Conservation (phyloP, 345 rosid species). For the Bruguiera sexangula region DNA sequence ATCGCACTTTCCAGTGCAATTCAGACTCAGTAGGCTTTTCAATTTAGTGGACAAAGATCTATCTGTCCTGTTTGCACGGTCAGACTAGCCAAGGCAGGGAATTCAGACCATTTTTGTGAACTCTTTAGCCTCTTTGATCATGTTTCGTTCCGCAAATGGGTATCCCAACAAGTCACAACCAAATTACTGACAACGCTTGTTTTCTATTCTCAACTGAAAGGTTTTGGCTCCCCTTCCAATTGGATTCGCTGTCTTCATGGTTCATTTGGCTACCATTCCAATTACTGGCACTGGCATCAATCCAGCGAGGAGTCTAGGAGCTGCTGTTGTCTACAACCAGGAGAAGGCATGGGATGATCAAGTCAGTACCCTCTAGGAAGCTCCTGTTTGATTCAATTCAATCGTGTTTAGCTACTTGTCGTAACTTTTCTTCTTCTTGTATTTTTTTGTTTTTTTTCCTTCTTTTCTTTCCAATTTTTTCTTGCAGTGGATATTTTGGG, state of each 20-base stretch:
- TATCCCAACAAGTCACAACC: too few relatives aligned
- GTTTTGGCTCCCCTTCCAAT: conserved; percentile 87
- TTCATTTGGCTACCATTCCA: conserved; percentile 88
- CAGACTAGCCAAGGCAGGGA: too few relatives aligned
- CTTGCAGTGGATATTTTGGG: conserved; percentile 86
- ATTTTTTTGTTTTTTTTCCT: not conserved
- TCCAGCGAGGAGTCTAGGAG: conserved; percentile 86
- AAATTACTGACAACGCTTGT: too few relatives aligned
- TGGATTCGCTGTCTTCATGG: conserved; percentile 91
- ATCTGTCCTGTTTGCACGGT: too few relatives aligned
- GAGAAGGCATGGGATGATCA: conserved; percentile 72
- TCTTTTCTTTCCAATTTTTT: too few relatives aligned
- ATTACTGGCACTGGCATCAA: conserved; percentile 86
- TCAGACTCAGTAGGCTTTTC: too few relatives aligned
- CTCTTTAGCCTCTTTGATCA: too few relatives aligned
- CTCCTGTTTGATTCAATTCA: not conserved
- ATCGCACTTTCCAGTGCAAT: too few relatives aligned
- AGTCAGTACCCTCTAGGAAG: conserved; percentile 24
- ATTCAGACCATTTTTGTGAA: too few relatives aligned
- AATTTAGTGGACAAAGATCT: too few relatives aligned
- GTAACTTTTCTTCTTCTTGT: not conserved
- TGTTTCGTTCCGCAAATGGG: too few relatives aligned
- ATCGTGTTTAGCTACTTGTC: not conserved
- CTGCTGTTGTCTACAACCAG: conserved; percentile 64
- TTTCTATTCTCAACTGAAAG: conserved; percentile 18